phyloP scores from a whole-genome alignment of 305 asterid genomes.

The Petunia hybrid region DNA sequence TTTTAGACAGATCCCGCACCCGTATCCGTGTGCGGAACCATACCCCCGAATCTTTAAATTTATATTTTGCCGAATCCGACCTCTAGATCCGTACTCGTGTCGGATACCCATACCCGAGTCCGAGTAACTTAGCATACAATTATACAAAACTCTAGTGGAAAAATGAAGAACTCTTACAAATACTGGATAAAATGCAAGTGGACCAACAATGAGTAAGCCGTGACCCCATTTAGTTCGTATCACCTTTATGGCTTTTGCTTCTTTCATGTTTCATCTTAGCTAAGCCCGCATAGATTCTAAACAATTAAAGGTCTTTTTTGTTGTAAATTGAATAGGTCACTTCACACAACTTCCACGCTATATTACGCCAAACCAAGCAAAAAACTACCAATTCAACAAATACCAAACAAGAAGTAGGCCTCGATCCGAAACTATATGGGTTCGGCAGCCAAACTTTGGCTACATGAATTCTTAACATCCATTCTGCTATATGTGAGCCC shows the following conservation, averaged over 20 bases:
- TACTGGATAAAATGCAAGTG: background rate
- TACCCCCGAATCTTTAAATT: too few relatives aligned
- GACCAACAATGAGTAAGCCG: background rate
- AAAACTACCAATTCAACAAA: background rate
- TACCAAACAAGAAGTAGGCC: background rate
- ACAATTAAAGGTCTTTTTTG: background rate
- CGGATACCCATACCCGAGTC: too few relatives aligned
- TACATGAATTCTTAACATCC: background rate
- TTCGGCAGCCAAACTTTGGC: background rate
- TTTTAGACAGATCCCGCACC: too few relatives aligned
- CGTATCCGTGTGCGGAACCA: too few relatives aligned
- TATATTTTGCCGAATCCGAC: too few relatives aligned
- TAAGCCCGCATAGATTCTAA: background rate
- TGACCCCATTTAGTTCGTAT: background rate
- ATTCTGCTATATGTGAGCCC: background rate
- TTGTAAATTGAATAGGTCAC: too few relatives aligned
- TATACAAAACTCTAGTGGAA: background rate
- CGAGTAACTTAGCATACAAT: too few relatives aligned
- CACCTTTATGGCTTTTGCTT: background rate
- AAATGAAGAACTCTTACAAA: background rate
- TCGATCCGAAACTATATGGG: background rate
- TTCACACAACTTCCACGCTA: background rate
- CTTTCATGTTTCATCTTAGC: background rate
- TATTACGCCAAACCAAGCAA: background rate
- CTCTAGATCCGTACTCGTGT: too few relatives aligned